Evolutionary conservation across 495 filamentous ascomycete genomes (phyloP), one percentile per base, ranked within the genome.

Genomic region (Hypoxylon trugodes): DNA sequence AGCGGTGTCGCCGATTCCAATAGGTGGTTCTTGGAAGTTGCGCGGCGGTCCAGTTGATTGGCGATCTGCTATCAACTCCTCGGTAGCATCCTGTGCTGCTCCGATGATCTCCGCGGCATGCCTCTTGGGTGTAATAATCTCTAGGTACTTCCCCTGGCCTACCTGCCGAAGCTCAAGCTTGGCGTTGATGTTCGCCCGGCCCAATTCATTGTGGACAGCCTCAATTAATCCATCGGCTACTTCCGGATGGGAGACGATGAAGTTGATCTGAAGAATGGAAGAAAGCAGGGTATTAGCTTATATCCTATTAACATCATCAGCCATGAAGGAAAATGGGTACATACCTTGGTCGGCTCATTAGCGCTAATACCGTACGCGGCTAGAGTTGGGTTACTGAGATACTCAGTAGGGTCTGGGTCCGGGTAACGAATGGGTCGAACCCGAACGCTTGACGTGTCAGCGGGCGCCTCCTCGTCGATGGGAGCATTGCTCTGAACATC

Each of bases 31-130:
- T 9, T 60, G 60, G 15, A 72, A 70, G 30, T 68, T 16, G 6
- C 24, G 2, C 19, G 37, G 41, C 7, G 16, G 24, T 4, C 35
- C 5, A 1, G 18, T 12, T 19, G 61, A 18, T 0, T 55, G n/a
- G n/a, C n/a, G 24, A 8, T 70, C 68, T 0, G 40, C 57, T 43
- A 76, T 38, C 7, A 74, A 25, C 0, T 47, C 49, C 6, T 66
- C 46, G 19, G 75, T 45, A 8, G 69, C n/a, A 15, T 69, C 48
- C 25, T 70, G 65, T 5, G 74, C 73, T 3, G 68, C 66, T 6
- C 57, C 40, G 13, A 76, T 21, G 1, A 70, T 35, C 10, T 49
- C 43, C 12, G 41, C 10, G 15, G 51, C 51, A 24, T 51, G 46
- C 35, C 24, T 58, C 4, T 59, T 40, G n/a, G 53, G 49, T 1